A percentile compares a stretch with the other conserved stretches of the same genome.
Evolutionary conservation across 257 asterid genomes (phyloP).

Genomic region (Vinca minor): DNA sequence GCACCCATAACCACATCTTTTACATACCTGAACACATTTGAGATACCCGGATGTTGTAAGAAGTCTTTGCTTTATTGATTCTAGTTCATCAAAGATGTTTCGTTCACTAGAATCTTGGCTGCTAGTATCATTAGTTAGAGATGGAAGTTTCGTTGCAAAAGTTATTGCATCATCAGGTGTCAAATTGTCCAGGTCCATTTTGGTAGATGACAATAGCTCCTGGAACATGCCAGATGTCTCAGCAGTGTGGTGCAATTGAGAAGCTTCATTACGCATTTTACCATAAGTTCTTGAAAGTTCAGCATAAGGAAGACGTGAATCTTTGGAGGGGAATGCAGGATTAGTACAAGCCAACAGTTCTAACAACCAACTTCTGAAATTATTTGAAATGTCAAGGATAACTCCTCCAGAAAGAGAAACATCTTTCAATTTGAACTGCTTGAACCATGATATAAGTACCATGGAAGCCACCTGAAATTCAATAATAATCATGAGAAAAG

Average conservation of each 20-base stretch:
- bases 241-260: conserved; percentile 54
- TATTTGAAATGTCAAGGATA: conserved; percentile 41
- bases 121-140: conserved; percentile 30
- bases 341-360: conserved; percentile 79
- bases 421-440: conserved; percentile 45
- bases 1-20: not conserved
- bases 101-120: conserved; percentile 51
- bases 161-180: conserved; percentile 75
- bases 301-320: conserved; percentile 70
- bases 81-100: conserved; percentile 62
- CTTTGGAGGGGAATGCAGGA: conserved; percentile 91
- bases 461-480: conserved; percentile 71
- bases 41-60: conserved; percentile 85
- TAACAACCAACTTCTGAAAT: conserved; percentile 58
- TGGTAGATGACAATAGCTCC: conserved; percentile 42
- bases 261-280: conserved; percentile 91
- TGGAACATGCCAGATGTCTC: conserved; percentile 61
- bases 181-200: conserved; percentile 53
- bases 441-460: conserved; percentile 91
- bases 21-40: conserved; percentile 84
- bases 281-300: conserved; percentile 87
- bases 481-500: conserved; percentile 5
- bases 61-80: conserved; percentile 82
- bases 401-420: conserved; percentile 38
- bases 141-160: conserved; percentile 66